Evolutionary conservation across 495 filamentous ascomycete genomes (phyloP).

Genomic region (Neurospora africana): DNA sequence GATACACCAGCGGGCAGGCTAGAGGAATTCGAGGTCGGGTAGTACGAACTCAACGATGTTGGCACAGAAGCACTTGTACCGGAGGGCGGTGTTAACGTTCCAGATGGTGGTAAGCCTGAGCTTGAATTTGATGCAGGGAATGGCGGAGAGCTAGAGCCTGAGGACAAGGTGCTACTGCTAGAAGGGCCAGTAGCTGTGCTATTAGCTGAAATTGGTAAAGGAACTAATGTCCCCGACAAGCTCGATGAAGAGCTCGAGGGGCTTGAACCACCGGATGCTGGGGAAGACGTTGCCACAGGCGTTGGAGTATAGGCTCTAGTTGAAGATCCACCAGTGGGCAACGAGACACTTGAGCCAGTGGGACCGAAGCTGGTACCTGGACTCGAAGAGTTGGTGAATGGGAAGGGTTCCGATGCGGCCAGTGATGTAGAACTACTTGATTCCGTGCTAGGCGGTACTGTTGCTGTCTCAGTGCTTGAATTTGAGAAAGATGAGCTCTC

Average conservation of each 20-base stretch:
- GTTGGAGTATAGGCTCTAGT: not conserved
- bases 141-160: not conserved
- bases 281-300: not conserved
- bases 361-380: not conserved
- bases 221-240: not conserved
- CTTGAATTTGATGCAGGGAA: constrained; percentile 10
- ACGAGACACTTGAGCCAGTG: not conserved
- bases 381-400: not conserved
- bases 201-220: constrained; percentile 4
- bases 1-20: not conserved
- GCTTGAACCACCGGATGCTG: not conserved
- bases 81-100: not conserved
- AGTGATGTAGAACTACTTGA: not conserved
- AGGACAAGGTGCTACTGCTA: not conserved
- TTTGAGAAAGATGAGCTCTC: not conserved
- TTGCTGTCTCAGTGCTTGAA: not conserved
- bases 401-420: not conserved
- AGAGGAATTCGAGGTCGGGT: not conserved
- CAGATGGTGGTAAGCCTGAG: not conserved
- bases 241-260: not conserved
- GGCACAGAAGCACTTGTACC: not conserved
- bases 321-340: not conserved
- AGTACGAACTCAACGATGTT: not conserved
- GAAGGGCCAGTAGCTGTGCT: not conserved
- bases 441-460: not conserved